Evolutionary conservation across 129 eudicot species (phyloP).

Genomic region (Arctium lappa): DNA sequence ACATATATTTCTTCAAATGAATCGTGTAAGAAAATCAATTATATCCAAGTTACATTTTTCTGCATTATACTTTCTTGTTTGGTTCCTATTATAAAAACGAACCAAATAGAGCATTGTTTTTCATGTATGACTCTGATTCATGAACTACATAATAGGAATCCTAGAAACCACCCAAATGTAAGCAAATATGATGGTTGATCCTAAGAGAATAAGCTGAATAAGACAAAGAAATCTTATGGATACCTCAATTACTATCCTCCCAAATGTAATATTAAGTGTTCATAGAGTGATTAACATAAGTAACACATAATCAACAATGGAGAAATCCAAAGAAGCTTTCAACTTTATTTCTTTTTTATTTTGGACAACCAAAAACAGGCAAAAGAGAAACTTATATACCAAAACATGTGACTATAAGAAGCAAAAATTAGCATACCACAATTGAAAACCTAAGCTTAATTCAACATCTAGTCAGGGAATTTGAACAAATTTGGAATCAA

Average conservation of each 20-base stretch:
- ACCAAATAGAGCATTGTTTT: neutral
- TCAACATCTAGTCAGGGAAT: slow-evolving; percentile 9
- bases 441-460: slow-evolving; percentile 19
- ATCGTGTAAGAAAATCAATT: neutral
- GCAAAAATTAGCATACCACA: slow-evolving; percentile 36
- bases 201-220: neutral
- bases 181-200: neutral
- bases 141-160: neutral
- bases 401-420: slow-evolving; percentile 30
- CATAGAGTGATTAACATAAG: neutral
- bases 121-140: neutral
- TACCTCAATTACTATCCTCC: neutral
- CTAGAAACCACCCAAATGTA: neutral
- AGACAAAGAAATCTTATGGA: neutral
- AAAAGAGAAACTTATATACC: slow-evolving; percentile 24
- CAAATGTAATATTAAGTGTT: neutral
- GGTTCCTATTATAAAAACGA: neutral
- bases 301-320: neutral
- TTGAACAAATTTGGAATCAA: slow-evolving; percentile 14
- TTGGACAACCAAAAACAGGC: neutral
- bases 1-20: neutral
- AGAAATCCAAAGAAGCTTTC: neutral
- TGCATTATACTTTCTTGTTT: neutral
- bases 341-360: slow-evolving; percentile 14
- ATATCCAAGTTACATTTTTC: neutral